Percentiles rank a stretch among this genome's conserved stretches.
Evolutionary conservation across 768 basidiomycete genomes (phyloP).

Genomic region (Rhodotorula sphaerocarpa): DNA sequence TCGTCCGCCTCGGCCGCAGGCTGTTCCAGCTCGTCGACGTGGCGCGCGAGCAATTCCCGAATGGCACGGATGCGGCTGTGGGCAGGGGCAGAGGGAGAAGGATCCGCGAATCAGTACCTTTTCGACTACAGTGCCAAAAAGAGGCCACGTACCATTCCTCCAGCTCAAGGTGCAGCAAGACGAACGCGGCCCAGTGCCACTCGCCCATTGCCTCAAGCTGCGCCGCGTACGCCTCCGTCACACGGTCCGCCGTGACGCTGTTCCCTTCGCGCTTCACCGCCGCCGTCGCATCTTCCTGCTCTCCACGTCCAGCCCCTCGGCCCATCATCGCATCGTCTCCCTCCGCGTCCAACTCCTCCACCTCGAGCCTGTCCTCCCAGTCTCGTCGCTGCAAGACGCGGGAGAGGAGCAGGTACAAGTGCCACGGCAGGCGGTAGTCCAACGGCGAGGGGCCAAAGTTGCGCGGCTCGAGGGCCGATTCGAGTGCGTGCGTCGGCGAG

Average conservation of each 20-base stretch:
- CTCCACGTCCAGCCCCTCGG: too few relatives aligned
- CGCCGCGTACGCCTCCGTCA: constrained; percentile 75
- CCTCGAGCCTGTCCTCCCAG: constrained; percentile 61
- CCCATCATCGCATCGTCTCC: background rate
- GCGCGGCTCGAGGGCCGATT: constrained; percentile 58
- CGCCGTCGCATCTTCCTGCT: too few relatives aligned
- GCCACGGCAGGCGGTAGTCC: constrained; percentile 85
- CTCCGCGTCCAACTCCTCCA: constrained; percentile 57
- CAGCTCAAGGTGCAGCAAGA: constrained; percentile 77
- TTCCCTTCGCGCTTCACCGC: constrained; percentile 55
- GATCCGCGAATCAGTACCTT: too few relatives aligned
- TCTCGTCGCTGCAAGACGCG: constrained; percentile 74
- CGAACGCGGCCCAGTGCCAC: constrained; percentile 79
- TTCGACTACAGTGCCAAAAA: too few relatives aligned
- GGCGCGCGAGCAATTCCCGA: constrained; percentile 65
- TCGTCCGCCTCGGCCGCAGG: too few relatives aligned
- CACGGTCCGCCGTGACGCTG: constrained; percentile 69
- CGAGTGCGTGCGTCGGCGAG: constrained; percentile 59
- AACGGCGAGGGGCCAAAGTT: constrained; percentile 66
- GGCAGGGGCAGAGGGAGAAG: constrained; percentile 1
- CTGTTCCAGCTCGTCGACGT: constrained; percentile 38
- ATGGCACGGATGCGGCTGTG: constrained; percentile 71
- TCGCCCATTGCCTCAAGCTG: constrained; percentile 73
- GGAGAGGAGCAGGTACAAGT: constrained; percentile 78
- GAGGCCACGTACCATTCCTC: constrained; percentile 62